These are phyloP conservation scores for Thelonectria olida DNA, from an alignment of 2,329 filamentous ascomycete genomes.

Conservation along the genomic window DNA sequence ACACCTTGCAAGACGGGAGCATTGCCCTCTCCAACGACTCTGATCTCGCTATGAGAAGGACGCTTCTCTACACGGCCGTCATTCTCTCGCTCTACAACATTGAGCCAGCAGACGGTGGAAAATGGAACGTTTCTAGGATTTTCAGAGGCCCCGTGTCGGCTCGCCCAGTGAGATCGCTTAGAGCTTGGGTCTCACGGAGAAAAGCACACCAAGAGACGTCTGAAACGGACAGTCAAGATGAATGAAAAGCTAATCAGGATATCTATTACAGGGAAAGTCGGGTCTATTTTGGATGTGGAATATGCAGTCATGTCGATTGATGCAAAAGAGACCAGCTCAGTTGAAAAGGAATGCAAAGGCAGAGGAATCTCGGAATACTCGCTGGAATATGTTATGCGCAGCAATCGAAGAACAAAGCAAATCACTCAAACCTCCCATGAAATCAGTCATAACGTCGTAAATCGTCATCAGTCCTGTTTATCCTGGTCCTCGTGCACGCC, in stretches of 20 bases:
- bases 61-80: slow-evolving; percentile 46
- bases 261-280: neutral
- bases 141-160: slow-evolving; percentile 39
- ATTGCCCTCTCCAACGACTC: slow-evolving; percentile 46
- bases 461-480: slow-evolving; percentile 12
- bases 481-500: neutral
- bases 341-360: neutral
- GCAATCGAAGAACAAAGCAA: neutral
- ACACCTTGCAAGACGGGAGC: slow-evolving; percentile 40
- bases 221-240: neutral
- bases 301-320: neutral
- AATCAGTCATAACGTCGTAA: neutral
- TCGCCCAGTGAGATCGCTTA: slow-evolving; percentile 39
- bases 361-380: neutral
- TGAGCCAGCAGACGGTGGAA: slow-evolving; percentile 38
- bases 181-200: slow-evolving; percentile 47
- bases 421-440: neutral
- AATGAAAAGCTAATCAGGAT: too few relatives aligned
- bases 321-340: neutral
- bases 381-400: neutral
- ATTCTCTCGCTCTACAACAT: slow-evolving; percentile 51
- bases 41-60: slow-evolving; percentile 44
- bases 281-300: neutral
- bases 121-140: slow-evolving; percentile 40
- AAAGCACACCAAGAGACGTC: neutral